Evolutionary conservation across 306 rosid species (phyloP).

Genomic region (Cicer yamashitae): DNA sequence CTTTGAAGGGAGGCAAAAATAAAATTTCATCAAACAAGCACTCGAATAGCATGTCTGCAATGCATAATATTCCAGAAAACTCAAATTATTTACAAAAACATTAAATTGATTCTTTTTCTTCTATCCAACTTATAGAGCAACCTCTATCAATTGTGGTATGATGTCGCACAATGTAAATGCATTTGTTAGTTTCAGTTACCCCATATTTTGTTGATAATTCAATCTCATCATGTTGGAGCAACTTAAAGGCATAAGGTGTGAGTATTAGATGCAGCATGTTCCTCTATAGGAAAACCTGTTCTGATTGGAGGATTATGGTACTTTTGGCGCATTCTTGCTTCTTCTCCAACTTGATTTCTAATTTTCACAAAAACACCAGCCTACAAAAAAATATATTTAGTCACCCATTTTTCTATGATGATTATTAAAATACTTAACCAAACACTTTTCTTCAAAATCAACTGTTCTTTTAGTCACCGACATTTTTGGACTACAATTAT

Average conservation of each 20-base stretch:
- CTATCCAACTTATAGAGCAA: background rate
- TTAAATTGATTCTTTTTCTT: background rate
- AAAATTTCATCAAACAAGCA: background rate
- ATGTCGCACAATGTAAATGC: background rate
- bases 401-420: no score
- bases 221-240: constrained; percentile 15
- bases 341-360: background rate
- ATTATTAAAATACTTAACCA: no score
- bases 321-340: background rate
- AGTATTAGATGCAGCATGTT: background rate
- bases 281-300: background rate
- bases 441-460: no score
- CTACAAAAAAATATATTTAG: background rate
- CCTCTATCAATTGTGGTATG: background rate
- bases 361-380: background rate
- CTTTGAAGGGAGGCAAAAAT: background rate
- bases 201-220: background rate
- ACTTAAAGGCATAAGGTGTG: background rate
- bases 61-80: background rate
- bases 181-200: background rate
- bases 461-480: no score
- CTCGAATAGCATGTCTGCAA: constrained; percentile 6
- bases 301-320: background rate
- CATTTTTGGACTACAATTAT: no score
- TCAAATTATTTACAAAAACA: constrained; percentile 1